Conservation (phyloP, 1,284 basidiomycete species). For the Porodaedalea pini region DNA sequence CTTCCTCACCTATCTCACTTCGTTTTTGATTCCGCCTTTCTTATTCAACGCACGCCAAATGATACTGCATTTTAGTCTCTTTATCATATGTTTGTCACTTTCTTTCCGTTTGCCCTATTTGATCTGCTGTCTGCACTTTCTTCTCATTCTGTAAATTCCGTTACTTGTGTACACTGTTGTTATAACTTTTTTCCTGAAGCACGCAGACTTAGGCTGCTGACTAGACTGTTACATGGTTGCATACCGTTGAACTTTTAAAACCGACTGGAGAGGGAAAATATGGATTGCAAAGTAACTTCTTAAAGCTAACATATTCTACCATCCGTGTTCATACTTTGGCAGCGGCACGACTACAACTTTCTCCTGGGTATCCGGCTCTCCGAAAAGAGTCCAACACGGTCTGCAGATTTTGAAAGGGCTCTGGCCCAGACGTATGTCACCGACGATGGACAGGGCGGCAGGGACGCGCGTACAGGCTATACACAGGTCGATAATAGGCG, state of each 20-base stretch:
- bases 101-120: not conserved
- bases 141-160: not conserved
- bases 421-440: conserved; percentile 70
- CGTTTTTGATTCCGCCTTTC: not conserved
- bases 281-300: not conserved
- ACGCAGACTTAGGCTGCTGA: too few relatives aligned
- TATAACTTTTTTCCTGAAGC: not conserved
- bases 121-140: not conserved
- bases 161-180: not conserved
- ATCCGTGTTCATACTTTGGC: conserved; percentile 41
- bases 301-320: conserved; percentile 21
- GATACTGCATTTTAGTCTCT: not conserved
- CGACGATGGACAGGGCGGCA: conserved; percentile 59
- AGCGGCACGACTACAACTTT: conserved; percentile 51
- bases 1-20: not conserved
- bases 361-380: conserved; percentile 34
- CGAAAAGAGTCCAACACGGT: conserved; percentile 70
- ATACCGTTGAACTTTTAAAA: too few relatives aligned
- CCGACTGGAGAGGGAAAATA: too few relatives aligned
- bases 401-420: conserved; percentile 69
- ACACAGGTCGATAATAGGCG: conserved; percentile 58
- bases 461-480: conserved; percentile 66
- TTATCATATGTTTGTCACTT: not conserved
- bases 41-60: not conserved
- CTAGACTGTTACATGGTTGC: too few relatives aligned